Base-by-base conservation (phyloP, 108 stramenopile genomes). In the Aurantiochytrium sp. region DNA sequence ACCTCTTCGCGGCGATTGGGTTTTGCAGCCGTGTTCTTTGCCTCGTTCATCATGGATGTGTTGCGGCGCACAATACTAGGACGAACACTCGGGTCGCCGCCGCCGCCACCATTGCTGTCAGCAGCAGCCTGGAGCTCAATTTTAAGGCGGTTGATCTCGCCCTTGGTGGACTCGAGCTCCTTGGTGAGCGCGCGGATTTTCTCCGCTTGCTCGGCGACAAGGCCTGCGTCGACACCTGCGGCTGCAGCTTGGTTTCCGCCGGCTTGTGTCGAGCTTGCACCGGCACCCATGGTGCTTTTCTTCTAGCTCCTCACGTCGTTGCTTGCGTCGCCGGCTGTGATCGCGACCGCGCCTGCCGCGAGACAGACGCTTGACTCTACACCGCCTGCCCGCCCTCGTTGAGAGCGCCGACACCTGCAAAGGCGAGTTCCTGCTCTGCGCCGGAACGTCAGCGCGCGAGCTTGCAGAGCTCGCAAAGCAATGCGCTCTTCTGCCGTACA, bases 151-250 rank as follows among this genome's bases (percentile, higher is more conserved):
- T 53, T 47, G 19, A 83, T 23, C 51, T 83, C 76, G 49, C 51
- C 51, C n/a, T 83, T 83, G 49, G 76, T 53, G 10, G 76, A 47
- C 4, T 83, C 76, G 25, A 83, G 76, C 49, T 83, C 76, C 51
- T 53, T 47, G 49, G 51, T 83, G 49, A 83, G 76, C 45, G 45
- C n/a, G 51, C 51, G 76, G 28, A 83, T 83, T 53, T 83, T 83
- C 51, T 83, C 76, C 51, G 76, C 76, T 83, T 83, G 76, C 51
- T 83, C 49, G 49, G 76, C 76, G n/a, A 83, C 64, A 69, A 69
- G 8, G 25, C 64, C 64, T 18, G 64, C 64, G 42, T 69, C 64
- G 35, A 69, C 42, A 4, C 21, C 64, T 42, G 21, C 42, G 64
- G 14, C 25, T 23, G 25, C 8, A 14, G 64, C 64, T 23, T 69